Evolutionary conservation across 176 grass and related monocot species (phyloP).

Genomic region (Oryza punctata): DNA sequence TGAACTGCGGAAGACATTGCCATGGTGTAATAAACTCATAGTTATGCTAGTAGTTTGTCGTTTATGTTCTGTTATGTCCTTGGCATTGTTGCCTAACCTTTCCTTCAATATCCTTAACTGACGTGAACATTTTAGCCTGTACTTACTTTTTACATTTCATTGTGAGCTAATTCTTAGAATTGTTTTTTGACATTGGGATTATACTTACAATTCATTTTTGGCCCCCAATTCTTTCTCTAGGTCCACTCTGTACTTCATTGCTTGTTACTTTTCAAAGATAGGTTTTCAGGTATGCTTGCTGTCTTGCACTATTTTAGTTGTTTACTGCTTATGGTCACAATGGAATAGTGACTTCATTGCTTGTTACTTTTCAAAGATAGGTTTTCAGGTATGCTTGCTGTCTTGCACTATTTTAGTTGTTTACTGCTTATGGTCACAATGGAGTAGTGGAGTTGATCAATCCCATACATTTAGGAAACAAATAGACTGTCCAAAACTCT

Average conservation of each 20-base stretch:
- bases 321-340: constrained; percentile 10
- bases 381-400: constrained; percentile 74
- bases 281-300: constrained; percentile 77
- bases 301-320: constrained; percentile 23
- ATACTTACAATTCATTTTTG: constrained; percentile 34
- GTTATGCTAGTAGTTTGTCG: background rate
- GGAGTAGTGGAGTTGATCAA: constrained; percentile 16
- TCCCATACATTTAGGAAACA: constrained; percentile 10
- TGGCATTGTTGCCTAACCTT: constrained; percentile 6
- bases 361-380: constrained; percentile 82
- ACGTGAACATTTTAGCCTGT: background rate
- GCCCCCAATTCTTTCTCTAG: constrained; percentile 42
- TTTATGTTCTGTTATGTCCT: constrained; percentile 19
- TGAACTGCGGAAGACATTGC: background rate
- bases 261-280: constrained; percentile 81
- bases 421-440: constrained; percentile 15
- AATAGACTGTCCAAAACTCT: background rate
- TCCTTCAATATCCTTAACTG: constrained; percentile 27
- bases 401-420: constrained; percentile 22
- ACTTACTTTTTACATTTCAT: constrained; percentile 25
- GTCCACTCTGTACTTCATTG: constrained; percentile 85
- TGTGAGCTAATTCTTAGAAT: constrained; percentile 25
- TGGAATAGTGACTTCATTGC: constrained; percentile 17
- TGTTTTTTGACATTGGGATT: constrained; percentile 18
- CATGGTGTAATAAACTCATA: background rate